Percentiles rank a stretch among this genome's conserved stretches.
Conservation (phyloP, 352 stramenopile genomes). For the Saprolegnia diclina region DNA sequence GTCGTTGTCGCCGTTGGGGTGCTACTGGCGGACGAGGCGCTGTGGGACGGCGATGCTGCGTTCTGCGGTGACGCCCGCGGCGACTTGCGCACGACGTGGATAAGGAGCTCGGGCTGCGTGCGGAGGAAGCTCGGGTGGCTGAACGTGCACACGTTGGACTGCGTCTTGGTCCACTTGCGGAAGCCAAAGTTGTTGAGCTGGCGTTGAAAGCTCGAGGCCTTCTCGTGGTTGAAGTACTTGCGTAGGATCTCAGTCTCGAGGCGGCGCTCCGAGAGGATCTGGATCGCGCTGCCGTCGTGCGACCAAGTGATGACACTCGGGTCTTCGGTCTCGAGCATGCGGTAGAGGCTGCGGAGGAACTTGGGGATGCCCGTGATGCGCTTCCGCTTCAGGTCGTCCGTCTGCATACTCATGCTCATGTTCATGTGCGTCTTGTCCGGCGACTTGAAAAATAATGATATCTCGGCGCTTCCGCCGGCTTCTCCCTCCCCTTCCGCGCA, state of each 20-base stretch:
- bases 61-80: background rate
- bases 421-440: background rate
- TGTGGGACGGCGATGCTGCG: background rate
- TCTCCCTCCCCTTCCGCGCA: background rate
- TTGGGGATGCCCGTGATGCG: slow-evolving; percentile 47
- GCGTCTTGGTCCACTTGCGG: slow-evolving; percentile 74
- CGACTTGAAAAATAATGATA: background rate
- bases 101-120: slow-evolving; percentile 12
- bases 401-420: background rate
- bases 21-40: background rate
- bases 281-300: slow-evolving; percentile 68
- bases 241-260: slow-evolving; percentile 86
- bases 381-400: slow-evolving; percentile 19
- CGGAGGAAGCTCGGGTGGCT: slow-evolving; percentile 69
- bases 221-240: slow-evolving; percentile 91
- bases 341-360: slow-evolving; percentile 74
- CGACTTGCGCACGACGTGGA: slow-evolving; percentile 16
- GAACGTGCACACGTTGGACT: slow-evolving; percentile 78
- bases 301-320: slow-evolving; percentile 60
- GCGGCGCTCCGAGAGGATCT: slow-evolving; percentile 64
- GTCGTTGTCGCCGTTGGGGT: background rate
- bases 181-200: slow-evolving; percentile 93
- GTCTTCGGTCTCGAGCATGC: slow-evolving; percentile 74
- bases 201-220: slow-evolving; percentile 88
- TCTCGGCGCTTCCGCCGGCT: background rate